A percentile compares a stretch with the other conserved stretches of the same genome.
Evolutionary conservation across 2,329 filamentous ascomycete genomes (phyloP).

Genomic region (Apiospora koreana): DNA sequence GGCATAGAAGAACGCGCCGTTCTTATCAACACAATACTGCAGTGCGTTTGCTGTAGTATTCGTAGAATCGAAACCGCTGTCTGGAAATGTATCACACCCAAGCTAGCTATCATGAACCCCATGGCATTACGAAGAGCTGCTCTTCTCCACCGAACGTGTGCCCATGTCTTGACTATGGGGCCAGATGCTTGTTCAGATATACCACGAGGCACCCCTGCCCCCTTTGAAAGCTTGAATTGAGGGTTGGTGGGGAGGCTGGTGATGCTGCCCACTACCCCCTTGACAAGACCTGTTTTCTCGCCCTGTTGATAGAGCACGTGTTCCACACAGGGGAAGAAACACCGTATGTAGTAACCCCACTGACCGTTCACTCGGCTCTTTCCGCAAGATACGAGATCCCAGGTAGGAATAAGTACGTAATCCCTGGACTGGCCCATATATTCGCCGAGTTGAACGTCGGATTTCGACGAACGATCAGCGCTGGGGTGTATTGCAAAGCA

Average conservation of each 20-base stretch:
- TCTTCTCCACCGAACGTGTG: no score
- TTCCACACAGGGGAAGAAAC: neutral
- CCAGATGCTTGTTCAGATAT: neutral
- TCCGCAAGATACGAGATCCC: neutral
- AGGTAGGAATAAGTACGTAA: neutral
- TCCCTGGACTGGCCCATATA: neutral
- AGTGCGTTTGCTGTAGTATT: no score
- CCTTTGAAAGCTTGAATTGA: neutral
- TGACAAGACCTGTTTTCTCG: neutral
- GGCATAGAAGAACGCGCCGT: no score
- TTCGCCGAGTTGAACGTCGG: no score
- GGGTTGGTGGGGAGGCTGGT: neutral
- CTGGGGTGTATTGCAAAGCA: neutral
- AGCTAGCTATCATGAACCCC: no score
- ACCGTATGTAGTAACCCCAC: neutral
- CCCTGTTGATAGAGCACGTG: neutral
- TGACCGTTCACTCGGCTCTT: neutral
- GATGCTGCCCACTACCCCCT: neutral
- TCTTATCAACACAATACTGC: no score
- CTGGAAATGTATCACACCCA: no score
- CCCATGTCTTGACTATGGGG: neutral
- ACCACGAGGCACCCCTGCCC: neutral
- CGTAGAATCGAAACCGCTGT: no score
- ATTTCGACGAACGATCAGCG: neutral
- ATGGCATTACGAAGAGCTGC: no score